phyloP scores from a whole-genome alignment of 164 flowering plant species.

The Magnolia changhungtana region DNA sequence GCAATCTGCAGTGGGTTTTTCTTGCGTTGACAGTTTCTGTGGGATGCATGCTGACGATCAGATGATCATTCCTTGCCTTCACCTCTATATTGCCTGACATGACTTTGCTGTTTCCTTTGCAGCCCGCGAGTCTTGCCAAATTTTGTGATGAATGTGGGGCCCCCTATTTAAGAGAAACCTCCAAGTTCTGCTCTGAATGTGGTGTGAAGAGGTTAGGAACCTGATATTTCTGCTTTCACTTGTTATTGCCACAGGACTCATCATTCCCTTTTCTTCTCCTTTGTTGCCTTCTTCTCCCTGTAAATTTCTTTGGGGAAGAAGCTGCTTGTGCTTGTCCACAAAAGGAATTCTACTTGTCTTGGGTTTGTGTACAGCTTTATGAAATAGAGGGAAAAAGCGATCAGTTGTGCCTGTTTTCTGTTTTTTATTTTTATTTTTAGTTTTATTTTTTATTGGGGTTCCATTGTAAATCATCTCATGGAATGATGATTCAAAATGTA shows the following conservation, averaged over 20 bases:
- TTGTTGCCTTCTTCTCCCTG: slow-evolving; percentile 3
- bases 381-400: not conserved
- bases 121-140: slow-evolving; percentile 81
- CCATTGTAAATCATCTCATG: no score
- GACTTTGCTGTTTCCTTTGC: slow-evolving; percentile 16
- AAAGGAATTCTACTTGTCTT: not conserved
- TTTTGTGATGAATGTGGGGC: slow-evolving; percentile 94
- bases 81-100: not conserved
- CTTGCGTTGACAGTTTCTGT: no score
- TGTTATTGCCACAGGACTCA: not conserved
- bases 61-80: no score
- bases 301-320: not conserved
- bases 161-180: slow-evolving; percentile 79
- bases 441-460: no score
- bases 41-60: no score
- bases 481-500: no score
- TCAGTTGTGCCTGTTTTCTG: not conserved
- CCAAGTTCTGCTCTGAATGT: slow-evolving; percentile 94
- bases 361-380: not conserved
- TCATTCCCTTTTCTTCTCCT: not conserved
- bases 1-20: no score
- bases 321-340: not conserved
- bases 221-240: slow-evolving; percentile 23
- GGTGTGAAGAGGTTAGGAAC: slow-evolving; percentile 84
- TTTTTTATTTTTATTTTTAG: no score